Conservation (phyloP, 148 eudicot species). For the Rhododendron henanense region DNA sequence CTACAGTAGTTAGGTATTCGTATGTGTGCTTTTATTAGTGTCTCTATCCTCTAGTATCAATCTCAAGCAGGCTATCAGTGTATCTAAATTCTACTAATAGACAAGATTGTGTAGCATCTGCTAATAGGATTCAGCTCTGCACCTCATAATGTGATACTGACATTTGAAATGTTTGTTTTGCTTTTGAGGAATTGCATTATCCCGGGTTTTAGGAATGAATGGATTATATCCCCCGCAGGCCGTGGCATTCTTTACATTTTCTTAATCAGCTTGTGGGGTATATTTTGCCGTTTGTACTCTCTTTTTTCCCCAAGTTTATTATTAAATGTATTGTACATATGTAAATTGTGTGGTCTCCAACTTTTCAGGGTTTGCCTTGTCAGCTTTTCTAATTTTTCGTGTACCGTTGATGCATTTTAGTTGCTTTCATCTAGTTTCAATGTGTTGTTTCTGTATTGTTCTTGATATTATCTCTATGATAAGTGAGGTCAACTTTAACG, state of each 20-base stretch:
- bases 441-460: neutral
- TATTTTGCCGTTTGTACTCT: neutral
- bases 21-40: neutral
- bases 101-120: neutral
- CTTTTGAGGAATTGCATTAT: neutral
- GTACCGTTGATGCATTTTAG: neutral
- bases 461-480: neutral
- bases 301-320: neutral
- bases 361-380: conserved; percentile 1
- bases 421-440: neutral
- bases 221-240: neutral
- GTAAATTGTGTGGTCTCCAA: neutral
- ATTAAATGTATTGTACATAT: neutral
- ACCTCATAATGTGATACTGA: neutral
- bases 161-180: neutral
- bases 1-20: neutral
- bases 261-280: neutral
- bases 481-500: neutral
- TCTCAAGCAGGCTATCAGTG: neutral
- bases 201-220: neutral
- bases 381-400: neutral
- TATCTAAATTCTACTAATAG: neutral
- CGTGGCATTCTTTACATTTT: neutral
- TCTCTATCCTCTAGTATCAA: neutral
- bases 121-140: neutral